Conservation (phyloP, 495 filamentous ascomycete species). For the Hyaloscypha variabilis region DNA sequence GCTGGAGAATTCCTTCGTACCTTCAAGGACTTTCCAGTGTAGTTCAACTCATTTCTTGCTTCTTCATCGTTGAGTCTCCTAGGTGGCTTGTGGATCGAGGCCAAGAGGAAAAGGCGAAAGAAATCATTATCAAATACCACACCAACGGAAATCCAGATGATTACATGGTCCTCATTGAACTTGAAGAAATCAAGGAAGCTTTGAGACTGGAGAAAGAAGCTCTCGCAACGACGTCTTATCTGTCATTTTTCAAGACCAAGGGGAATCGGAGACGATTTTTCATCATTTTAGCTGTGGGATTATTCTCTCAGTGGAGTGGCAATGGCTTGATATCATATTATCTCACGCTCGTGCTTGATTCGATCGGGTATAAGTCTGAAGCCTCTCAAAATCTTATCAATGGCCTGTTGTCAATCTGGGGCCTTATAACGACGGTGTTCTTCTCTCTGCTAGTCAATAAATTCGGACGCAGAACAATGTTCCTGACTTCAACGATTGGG, state of each 20-base stretch:
- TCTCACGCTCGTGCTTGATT: constrained; percentile 56
- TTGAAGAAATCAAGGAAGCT: constrained; percentile 48
- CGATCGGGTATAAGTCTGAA: constrained; percentile 55
- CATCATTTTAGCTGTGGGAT: constrained; percentile 58
- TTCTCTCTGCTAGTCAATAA: constrained; percentile 64
- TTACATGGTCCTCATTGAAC: constrained; percentile 59
- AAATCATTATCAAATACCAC: constrained; percentile 58
- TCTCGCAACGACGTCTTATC: constrained; percentile 30
- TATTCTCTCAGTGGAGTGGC: constrained; percentile 70
- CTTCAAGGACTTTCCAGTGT: constrained; percentile 51
- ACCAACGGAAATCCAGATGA: constrained; percentile 56
- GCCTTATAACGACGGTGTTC: constrained; percentile 51
- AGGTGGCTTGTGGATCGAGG: constrained; percentile 67
- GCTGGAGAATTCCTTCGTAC: constrained; percentile 55
- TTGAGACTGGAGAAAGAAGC: constrained; percentile 19
- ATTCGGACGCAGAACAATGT: constrained; percentile 60
- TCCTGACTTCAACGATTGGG: constrained; percentile 58
- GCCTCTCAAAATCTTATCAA: constrained; percentile 41
- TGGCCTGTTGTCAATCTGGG: constrained; percentile 43
- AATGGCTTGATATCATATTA: constrained; percentile 71
- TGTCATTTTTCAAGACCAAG: constrained; percentile 66
- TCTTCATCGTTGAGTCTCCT: constrained; percentile 60
- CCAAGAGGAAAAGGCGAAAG: constrained; percentile 59
- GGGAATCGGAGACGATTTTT: constrained; percentile 67
- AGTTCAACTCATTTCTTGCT: constrained; percentile 51